These are phyloP conservation scores for Daldinia bambusicola DNA, from an alignment of 495 filamentous ascomycete genomes.

Conservation along the genomic window DNA sequence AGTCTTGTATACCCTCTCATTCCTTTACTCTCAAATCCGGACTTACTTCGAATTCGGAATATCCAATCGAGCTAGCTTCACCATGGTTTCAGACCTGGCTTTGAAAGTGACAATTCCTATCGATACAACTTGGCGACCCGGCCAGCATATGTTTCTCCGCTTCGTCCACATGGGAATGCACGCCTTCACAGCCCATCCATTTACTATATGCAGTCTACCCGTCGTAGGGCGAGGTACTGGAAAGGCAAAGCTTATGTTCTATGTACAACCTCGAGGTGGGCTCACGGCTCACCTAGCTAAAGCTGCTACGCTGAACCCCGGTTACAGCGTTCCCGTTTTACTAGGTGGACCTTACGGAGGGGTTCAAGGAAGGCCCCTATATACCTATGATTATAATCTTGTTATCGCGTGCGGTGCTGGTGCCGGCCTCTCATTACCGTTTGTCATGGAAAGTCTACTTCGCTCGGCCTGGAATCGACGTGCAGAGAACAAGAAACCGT, in stretches of 20 bases:
- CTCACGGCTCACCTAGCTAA: conserved; percentile 38
- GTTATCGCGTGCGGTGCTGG: conserved; percentile 67
- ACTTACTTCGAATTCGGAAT: conserved; percentile 59
- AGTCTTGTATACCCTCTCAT: conserved; percentile 58
- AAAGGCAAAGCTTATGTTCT: conserved; percentile 38
- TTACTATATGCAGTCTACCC: conserved; percentile 77
- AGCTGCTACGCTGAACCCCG: conserved; percentile 16
- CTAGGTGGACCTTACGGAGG: conserved; percentile 85
- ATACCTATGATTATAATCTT: conserved; percentile 52
- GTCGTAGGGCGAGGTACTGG: conserved; percentile 39
- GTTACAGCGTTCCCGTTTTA: conserved; percentile 66
- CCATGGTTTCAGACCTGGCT: conserved; percentile 54
- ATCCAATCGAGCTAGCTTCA: conserved; percentile 56
- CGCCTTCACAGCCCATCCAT: conserved; percentile 77
- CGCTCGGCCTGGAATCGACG: conserved; percentile 22
- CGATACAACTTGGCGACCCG: conserved; percentile 74
- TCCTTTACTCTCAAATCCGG: conserved; percentile 55
- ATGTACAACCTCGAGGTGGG: conserved; percentile 40
- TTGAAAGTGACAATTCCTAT: conserved; percentile 60
- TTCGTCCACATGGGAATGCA: conserved; percentile 71
- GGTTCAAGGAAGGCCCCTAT: conserved; percentile 38
- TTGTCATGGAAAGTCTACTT: conserved; percentile 48
- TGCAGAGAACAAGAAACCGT: conserved; percentile 1
- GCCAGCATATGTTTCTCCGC: conserved; percentile 82
- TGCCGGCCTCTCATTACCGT: conserved; percentile 60